Evolutionary conservation across 345 rosid species (phyloP), one percentile per base, ranked within the genome.

Genomic region (Ailanthus altissimus): DNA sequence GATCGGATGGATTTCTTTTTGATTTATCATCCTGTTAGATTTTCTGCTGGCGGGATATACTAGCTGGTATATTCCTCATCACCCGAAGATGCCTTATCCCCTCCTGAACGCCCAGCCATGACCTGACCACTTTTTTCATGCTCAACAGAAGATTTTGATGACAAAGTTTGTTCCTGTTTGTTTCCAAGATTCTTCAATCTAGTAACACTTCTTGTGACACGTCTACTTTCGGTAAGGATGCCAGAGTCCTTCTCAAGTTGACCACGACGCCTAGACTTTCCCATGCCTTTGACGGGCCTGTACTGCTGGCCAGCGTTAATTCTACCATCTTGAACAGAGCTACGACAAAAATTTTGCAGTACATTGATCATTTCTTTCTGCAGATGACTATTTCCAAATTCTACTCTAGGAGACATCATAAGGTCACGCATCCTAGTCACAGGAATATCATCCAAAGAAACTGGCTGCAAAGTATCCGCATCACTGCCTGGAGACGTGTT

Each of bases 191-290:
- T 46, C 77, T 60, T 70, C 78, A 73, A 54, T 75, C 81, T 86
- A 18, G 67, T 70, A 86, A 84, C 86, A 72, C 92, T 89, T 77
- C 90, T 83, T 38, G 89, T 87, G 25, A 77, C 60, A 38, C 88
- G 85, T 45, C 36, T 75, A 43, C 76, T 62, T 49, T 38, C 66
- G 59, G 63, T 54, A 12, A 8, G 18, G 49, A 25, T 40, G 21
- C 49, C 15, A 1, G 6, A 8, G 16, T 45, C 20, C 59, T 15
- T 72, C 57, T 50, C n/a, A 18, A 18, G 28, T 59, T 13, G 47
- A 40, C 18, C 47, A 40, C 68, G 8, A 2, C 2, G 5, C 38
- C 42, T 13, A 25, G 26, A 15, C 21, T 62, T 54, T 20, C 38
- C 69, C 4, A 1, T 32, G 43, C 36, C 68, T 49, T 9, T 5